Conservation (phyloP, 2,329 filamentous ascomycete species). For the Cercospora canescens region DNA sequence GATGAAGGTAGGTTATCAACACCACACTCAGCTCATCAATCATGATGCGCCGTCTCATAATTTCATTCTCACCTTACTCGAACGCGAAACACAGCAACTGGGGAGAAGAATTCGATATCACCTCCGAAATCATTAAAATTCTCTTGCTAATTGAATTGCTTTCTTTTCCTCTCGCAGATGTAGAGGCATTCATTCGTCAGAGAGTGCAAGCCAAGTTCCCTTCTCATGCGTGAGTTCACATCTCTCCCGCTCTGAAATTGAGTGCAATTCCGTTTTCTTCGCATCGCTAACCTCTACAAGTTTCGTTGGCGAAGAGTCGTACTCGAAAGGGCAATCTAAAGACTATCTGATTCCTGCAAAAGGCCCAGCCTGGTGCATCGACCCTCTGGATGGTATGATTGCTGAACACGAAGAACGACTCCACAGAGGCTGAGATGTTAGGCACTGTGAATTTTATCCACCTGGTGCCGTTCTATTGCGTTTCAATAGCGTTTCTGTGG, state of each 20-base stretch:
- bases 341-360: constrained; percentile 63
- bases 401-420: background rate
- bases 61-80: background rate
- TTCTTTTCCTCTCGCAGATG: constrained; percentile 50
- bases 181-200: constrained; percentile 64
- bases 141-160: background rate
- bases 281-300: constrained; percentile 40
- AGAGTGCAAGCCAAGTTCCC: constrained; percentile 59
- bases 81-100: background rate
- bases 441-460: constrained; percentile 79
- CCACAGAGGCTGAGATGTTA: constrained; percentile 21
- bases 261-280: background rate
- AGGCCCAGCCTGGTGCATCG: constrained; percentile 70
- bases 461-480: constrained; percentile 78
- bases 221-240: constrained; percentile 59
- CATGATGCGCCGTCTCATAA: no score
- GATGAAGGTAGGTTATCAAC: constrained; percentile 64
- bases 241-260: background rate
- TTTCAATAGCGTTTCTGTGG: constrained; percentile 70
- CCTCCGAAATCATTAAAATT: background rate
- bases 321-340: constrained; percentile 66
- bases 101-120: background rate
- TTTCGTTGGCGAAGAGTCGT: constrained; percentile 77
- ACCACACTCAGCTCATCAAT: no score
- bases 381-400: constrained; percentile 66